Evolutionary conservation across 2,329 filamentous ascomycete species (phyloP).

Genomic region (Penicillium concentricum): DNA sequence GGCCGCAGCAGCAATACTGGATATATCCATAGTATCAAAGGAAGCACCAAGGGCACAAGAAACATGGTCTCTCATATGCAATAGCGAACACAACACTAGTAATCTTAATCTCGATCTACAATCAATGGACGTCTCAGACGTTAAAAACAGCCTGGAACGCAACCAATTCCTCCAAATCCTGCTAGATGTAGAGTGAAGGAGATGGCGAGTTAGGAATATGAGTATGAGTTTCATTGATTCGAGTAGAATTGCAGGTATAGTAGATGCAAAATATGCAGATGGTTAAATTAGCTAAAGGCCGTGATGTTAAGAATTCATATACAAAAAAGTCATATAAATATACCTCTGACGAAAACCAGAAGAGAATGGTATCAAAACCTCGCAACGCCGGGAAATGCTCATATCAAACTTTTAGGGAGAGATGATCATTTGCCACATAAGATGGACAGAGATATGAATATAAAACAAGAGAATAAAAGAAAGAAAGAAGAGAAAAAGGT

Average conservation of each 20-base stretch:
- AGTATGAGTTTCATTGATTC: background rate
- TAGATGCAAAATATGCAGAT: background rate
- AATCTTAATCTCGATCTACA: constrained; percentile 42
- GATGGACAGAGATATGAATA: constrained; percentile 4
- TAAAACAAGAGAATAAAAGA: background rate
- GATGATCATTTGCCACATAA: constrained; percentile 7
- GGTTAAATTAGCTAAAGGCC: background rate
- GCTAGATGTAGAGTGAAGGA: constrained; percentile 5
- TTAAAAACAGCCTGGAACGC: no score
- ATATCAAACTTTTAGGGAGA: constrained; percentile 29
- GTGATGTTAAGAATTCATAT: constrained; percentile 4
- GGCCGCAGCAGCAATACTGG: no score
- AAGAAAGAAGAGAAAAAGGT: background rate
- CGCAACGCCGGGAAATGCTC: constrained; percentile 37
- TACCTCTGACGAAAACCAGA: constrained; percentile 8
- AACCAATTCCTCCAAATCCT: no score
- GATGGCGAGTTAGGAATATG: background rate
- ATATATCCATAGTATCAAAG: constrained; percentile 2
- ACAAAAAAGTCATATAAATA: constrained; percentile 14
- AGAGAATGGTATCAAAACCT: constrained; percentile 36
- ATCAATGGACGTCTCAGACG: constrained; percentile 58
- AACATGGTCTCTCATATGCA: constrained; percentile 55
- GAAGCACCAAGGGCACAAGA: constrained; percentile 35
- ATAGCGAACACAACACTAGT: background rate
- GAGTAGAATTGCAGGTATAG: background rate